Evolutionary conservation across 2,329 filamentous ascomycete genomes (phyloP), one percentile per base, ranked within the genome.

Genomic region (Pseudomassariella vexata): DNA sequence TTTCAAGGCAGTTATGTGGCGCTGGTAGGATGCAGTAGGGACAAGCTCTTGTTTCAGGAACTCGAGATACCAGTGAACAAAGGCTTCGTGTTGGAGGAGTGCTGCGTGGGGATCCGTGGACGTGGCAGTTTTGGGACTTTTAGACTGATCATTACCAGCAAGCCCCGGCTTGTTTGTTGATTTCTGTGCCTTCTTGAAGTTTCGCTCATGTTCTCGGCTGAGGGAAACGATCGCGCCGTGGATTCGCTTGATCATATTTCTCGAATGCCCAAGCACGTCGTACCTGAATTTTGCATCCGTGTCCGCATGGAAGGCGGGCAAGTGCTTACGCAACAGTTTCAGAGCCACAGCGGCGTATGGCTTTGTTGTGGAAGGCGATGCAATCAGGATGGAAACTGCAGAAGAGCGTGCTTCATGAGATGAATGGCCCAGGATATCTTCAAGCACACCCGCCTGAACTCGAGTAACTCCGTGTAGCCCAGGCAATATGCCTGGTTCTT

Each of bases 211-310:
- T 22, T 49, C 40, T 42, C 43, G 28, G 44, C 55, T 64, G 14
- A 82, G 57, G 8, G 70, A 66, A 12, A 71, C 68, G 12, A 82
- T 76, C 8, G 80, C 74, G 16, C 79, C 79, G 42, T 82, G 73
- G 5, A 94, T 63, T 25, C 89, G 79, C 46, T 83, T 80, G 37
- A 89, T 76, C 53, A 96, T 76, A 45, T 81, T 79, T 39, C 85
- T 81, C 3, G 82, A 77, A 40, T 85, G 74, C 16, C 79, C 78
- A 17, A 90, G 68, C 2, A 94, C 69, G 45, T 94, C 86, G 36
- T 89, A 82, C 35, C 92, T 78, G 43, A 89, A 83, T 47, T 90
- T 87, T 5, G 90, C 80, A 52, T 95, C 88, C 1, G 85, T 79
- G 41, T 95, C 89, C 3, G 86, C 77, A 51, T 94, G 82, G 41